Percentiles rank a stretch among this genome's conserved stretches.
phyloP scores from a whole-genome alignment of 2,329 filamentous ascomycete genomes.

The Metarhizium robertsii region DNA sequence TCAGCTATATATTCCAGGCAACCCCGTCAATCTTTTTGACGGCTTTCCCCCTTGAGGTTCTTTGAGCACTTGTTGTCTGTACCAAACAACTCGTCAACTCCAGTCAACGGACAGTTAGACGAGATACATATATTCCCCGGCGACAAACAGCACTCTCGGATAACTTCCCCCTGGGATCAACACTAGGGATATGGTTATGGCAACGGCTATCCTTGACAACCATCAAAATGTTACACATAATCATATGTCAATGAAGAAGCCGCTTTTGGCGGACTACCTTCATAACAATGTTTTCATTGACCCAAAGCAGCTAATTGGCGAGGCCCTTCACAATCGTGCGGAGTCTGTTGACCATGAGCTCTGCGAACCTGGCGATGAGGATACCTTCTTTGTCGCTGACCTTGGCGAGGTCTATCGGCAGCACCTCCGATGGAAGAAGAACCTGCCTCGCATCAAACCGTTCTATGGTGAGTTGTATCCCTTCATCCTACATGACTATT shows the following conservation, averaged over 20 bases:
- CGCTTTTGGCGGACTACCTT: constrained; percentile 27
- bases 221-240: constrained; percentile 39
- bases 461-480: constrained; percentile 66
- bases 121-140: background rate
- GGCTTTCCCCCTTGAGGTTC: background rate
- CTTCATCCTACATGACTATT: background rate
- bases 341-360: constrained; percentile 75
- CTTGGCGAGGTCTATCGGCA: constrained; percentile 98
- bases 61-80: constrained; percentile 3
- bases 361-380: constrained; percentile 88
- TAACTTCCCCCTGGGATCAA: constrained; percentile 1
- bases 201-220: constrained; percentile 49
- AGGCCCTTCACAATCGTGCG: constrained; percentile 79
- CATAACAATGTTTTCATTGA: constrained; percentile 31
- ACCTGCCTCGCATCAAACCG: constrained; percentile 83
- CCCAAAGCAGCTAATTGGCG: constrained; percentile 75
- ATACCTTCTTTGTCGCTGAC: constrained; percentile 97
- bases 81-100: constrained; percentile 3
- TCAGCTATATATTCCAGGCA: constrained; percentile 1
- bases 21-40: background rate
- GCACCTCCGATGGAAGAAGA: constrained; percentile 96
- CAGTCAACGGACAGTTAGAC: background rate
- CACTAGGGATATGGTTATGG: constrained; percentile 53
- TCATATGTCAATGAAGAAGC: constrained; percentile 38
- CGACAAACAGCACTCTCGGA: background rate